Evolutionary conservation across 2,329 filamentous ascomycete genomes (phyloP).

Genomic region (Penicillium sp.): DNA sequence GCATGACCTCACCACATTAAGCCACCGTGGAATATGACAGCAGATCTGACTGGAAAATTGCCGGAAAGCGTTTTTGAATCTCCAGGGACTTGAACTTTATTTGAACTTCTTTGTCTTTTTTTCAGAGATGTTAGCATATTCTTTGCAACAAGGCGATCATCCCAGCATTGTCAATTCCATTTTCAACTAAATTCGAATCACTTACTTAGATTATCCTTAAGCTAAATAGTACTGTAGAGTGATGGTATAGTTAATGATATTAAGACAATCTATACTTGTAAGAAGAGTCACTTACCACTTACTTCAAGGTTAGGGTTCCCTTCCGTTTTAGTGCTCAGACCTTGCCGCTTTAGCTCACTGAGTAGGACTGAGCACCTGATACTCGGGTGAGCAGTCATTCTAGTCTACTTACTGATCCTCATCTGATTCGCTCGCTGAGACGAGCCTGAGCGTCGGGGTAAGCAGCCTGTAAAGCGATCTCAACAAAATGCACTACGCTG

Average conservation of each 20-base stretch:
- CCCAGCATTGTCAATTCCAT: neutral
- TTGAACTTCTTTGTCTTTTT: neutral
- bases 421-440: too few species aligned
- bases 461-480: too few species aligned
- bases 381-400: too few species aligned
- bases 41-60: neutral
- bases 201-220: constrained; percentile 2
- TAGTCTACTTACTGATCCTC: too few species aligned
- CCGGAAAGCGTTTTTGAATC: too few species aligned
- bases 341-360: too few species aligned
- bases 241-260: neutral
- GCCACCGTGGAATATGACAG: neutral
- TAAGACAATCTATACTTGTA: neutral
- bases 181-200: constrained; percentile 9
- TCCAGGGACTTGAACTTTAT: neutral
- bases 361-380: too few species aligned
- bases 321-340: too few species aligned
- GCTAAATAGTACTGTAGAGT: neutral
- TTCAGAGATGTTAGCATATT: neutral
- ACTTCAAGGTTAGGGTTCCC: too few species aligned
- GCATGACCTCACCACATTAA: constrained; percentile 5
- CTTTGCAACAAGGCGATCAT: neutral
- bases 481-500: too few species aligned
- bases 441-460: too few species aligned
- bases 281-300: too few species aligned